Conservation (phyloP, 768 basidiomycete genomes). For the Boletus tomentosulus region DNA sequence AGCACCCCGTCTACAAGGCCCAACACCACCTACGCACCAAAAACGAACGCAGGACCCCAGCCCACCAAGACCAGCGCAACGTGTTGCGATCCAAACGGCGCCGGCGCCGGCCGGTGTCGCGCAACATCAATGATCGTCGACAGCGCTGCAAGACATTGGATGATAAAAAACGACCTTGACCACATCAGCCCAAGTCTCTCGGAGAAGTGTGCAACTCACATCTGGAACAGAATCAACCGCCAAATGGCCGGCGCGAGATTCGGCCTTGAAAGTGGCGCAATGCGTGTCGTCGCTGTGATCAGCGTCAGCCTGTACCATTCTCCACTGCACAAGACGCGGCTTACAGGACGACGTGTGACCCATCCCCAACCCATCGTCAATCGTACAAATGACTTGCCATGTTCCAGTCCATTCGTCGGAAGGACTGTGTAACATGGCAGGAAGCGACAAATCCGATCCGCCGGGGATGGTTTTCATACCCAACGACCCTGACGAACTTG, state of each 20-base stretch:
- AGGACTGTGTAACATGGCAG: neutral
- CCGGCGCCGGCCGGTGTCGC: slow-evolving; percentile 34
- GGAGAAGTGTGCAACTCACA: slow-evolving; percentile 26
- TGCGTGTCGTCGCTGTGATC: slow-evolving; percentile 1
- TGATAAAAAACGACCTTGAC: slow-evolving; percentile 39
- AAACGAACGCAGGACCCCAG: slow-evolving; percentile 56
- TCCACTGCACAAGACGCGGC: neutral
- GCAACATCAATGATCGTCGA: slow-evolving; percentile 51
- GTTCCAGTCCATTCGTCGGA: neutral
- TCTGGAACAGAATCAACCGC: slow-evolving; percentile 53
- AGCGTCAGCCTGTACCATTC: neutral
- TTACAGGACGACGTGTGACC: slow-evolving; percentile 9
- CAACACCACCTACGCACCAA: slow-evolving; percentile 34
- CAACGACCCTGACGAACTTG: neutral
- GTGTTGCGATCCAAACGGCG: slow-evolving; percentile 63
- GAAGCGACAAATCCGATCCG: neutral
- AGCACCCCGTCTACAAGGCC: neutral
- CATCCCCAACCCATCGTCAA: neutral
- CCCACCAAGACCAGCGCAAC: slow-evolving; percentile 53
- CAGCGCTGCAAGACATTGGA: slow-evolving; percentile 47
- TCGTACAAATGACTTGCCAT: slow-evolving; percentile 6
- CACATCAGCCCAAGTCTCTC: neutral
- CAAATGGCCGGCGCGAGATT: slow-evolving; percentile 43
- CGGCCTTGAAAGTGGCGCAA: neutral
- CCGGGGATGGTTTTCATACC: neutral